These are phyloP conservation scores for Lumnitzera racemosa DNA, from an alignment of 345 rosid species.

Conservation along the genomic window DNA sequence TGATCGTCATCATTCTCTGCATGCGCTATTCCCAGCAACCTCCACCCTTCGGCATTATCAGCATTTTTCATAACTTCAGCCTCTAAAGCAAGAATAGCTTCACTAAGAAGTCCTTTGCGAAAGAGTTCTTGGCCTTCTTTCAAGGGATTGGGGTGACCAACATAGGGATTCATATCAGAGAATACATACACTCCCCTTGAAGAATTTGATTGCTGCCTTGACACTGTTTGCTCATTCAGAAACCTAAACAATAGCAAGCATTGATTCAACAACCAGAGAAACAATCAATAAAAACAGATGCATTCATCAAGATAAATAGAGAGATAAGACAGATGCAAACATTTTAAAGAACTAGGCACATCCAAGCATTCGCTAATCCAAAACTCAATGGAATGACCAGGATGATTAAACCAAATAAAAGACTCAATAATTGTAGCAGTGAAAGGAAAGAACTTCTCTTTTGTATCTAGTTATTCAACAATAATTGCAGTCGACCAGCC, in stretches of 20 bases:
- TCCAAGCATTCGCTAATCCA: no score
- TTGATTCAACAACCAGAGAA: no score
- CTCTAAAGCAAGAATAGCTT: conserved; percentile 98
- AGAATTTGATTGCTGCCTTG: conserved; percentile 48
- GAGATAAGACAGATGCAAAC: no score
- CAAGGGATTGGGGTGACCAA: conserved; percentile 92
- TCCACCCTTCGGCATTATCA: conserved; percentile 98
- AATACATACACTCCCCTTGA: conserved; percentile 91
- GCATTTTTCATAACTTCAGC: conserved; percentile 98
- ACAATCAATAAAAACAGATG: not conserved
- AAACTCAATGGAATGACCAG: no score
- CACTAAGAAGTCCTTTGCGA: conserved; percentile 97
- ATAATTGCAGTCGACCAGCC: not conserved
- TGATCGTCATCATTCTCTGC: conserved; percentile 99
- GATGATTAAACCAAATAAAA: no score
- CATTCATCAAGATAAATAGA: no score
- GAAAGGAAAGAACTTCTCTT: no score
- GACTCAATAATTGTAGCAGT: no score
- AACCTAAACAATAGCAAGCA: conserved; percentile 32
- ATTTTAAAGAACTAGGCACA: no score
- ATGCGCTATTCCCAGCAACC: conserved; percentile 95
- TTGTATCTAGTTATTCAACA: no score
- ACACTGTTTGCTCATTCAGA: conserved; percentile 59
- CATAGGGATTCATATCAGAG: conserved; percentile 99
- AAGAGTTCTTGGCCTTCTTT: conserved; percentile 96